Evolutionary conservation across 2,329 filamentous ascomycete genomes (phyloP), one percentile per base, ranked within the genome.

Genomic region (Scorias spongiosa): DNA sequence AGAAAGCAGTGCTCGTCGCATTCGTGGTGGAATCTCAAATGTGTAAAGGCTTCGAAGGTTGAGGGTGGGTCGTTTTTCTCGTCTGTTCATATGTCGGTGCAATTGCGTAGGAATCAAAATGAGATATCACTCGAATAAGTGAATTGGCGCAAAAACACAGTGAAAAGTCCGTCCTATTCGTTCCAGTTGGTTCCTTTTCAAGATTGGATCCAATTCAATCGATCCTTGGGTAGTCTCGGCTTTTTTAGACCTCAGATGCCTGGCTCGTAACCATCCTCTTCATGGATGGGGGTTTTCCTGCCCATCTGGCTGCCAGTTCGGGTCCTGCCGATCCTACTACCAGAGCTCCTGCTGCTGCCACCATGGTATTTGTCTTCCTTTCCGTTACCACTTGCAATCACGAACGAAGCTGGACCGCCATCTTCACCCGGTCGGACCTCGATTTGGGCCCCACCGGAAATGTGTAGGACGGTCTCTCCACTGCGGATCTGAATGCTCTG

Each of bases 361-460:
- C 46, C 49, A 10, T 54, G 46, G 41, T 56, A 55, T 12, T 44
- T 49, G 18, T 47, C 51, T 17, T 55, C 53, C 15, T 49, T 44
- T 7, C 49, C 50, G 34, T 43, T 48, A n/a, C 45, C 44, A 20
- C 48, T 51, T 10, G 43, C 48, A 39, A 55, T 51, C n/a, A 54
- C 48, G 42, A 56, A 39, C 17, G 44, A 44, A 10, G 49, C 46
- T 18, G 40, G 42, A 11, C 46, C 48, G 10, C 55, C 56, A 29
- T 58, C 52, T 17, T 57, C 54, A 3, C 46, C 47, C 10, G 49
- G 48, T 10, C 46, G 41, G 43, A 58, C 49, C 38, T 53, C 48
- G 14, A 57, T 49, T 3, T 41, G 52, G n/a, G 49, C 49, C 28
- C 56, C 53, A 36, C 51, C 51, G 28, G 55, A 52, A 17, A 58